Base-by-base conservation (phyloP, 164 flowering plant genomes). In the Aristolochia contorta region DNA sequence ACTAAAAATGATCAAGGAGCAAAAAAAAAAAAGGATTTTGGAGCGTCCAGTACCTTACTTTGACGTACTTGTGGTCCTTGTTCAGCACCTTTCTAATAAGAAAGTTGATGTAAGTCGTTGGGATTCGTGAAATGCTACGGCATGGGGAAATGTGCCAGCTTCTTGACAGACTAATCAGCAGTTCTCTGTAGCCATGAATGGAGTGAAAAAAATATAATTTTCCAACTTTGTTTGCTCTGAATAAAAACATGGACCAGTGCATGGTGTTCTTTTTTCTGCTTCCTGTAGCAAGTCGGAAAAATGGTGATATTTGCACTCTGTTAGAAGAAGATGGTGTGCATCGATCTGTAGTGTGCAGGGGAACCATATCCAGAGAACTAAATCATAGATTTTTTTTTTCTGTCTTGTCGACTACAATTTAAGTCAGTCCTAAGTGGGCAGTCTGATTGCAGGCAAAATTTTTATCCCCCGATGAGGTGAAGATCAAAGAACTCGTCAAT, bases 401-500 rank as follows among this genome's bases (percentile, higher is more conserved):
- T 6, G 43, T 37, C 43, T n/a, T 37, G 43, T 37, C 10, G 9
- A 37, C 3, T 27, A 27, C 30, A 27, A 2, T 27, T 37, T 37
- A 3, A 37, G 12, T 0, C 1, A 37, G 43, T 8, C 0, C 43
- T 37, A 37, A 37, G 43, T 37, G 43, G n/a, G 53, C 53, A 18
- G 53, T 13, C 53, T 54, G 22, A 67, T 65, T 84, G 78, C 86
- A 91, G 99, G 97, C 93, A 8, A 86, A 75, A 65, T 91, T 69
- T 74, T 76, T 93, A 72, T 77, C 71, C 62, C 99, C 99, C 12
- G 79, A 91, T 63, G 87, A 88, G 65, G 47, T 53, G n/a, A 82
- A 76, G 79, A 83, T 93, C 67, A 41, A 78, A 63, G 95, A 91
- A 72, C 89, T 93, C 32, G 95, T 86, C 58, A 77, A 55, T 61